Evolutionary conservation across 2,329 filamentous ascomycete species (phyloP), one percentile per base, ranked within the genome.

Genomic region (Fusarium oligoseptatum): DNA sequence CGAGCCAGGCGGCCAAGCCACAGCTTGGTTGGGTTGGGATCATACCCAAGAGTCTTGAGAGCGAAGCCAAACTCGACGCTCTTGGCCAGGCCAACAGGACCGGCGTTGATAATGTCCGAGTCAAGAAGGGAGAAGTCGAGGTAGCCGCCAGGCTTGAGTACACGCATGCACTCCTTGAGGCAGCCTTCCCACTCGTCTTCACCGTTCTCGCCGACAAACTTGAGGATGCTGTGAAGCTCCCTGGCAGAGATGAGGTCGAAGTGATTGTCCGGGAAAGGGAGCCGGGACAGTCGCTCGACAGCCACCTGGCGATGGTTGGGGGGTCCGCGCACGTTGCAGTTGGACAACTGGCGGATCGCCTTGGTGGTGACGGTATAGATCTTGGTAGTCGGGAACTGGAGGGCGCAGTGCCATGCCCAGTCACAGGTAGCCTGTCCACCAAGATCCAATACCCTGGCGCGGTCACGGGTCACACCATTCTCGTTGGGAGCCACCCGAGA

Each of bases 331-430:
- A 97, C 91, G 78, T 93, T 93, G 69, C 89, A 90, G 82, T 94
- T 94, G 78, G 92, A 91, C 34, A 92, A 85, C 80, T 95, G 92
- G 41, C 91, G 89, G 74, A 93, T 88, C 10, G 91, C 84, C 83
- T 93, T 93, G 73, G 92, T 94, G 41, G 93, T 93, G 64, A 96
- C 94, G 0, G 96, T 98, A 85, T 95, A 97, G 64, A 98, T 91
- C 81, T 94, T 95, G 66, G 94, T 90, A 81, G 94, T 92, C 20
- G 94, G 94, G 82, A 95, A 97, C 81, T 96, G 93, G 58, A 94
- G 88, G 1, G 97, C 95, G 67, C 95, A 93, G 80, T 97, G 92
- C 97, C 97, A 99, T 24, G 94, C 96, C 97, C 97, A 99, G 83
- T 97, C 95, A 80, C 95, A 96, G 15, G 93, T 91, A 0, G 93